Conservation (phyloP, 148 eudicot genomes). For the Rhododendron ferrugineum region DNA sequence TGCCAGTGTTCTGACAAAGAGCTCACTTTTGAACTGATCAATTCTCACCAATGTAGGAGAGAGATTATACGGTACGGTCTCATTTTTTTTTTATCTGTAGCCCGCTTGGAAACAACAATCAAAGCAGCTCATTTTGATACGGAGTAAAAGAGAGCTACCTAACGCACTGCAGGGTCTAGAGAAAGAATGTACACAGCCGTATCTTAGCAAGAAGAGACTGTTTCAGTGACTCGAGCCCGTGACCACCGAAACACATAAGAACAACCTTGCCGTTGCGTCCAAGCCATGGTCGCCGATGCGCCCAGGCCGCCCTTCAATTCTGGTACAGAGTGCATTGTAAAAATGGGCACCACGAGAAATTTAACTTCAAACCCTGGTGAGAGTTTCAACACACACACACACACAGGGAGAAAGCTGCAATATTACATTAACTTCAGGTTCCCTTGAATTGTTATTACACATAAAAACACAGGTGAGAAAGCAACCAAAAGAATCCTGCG, state of each 20-base stretch:
- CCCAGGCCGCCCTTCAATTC: not conserved
- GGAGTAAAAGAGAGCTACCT: too few species aligned
- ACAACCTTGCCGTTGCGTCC: too few species aligned
- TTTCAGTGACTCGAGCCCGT: not conserved
- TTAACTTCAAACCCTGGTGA: not conserved
- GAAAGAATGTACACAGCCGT: not conserved
- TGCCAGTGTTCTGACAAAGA: not conserved
- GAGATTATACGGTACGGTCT: not conserved
- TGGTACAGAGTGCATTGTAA: not conserved
- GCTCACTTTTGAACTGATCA: not conserved
- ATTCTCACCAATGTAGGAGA: not conserved
- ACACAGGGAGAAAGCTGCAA: not conserved
- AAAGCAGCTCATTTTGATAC: not conserved
- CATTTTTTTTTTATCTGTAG: not conserved
- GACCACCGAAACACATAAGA: not conserved
- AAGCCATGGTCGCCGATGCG: too few species aligned
- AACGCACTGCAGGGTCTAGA: not conserved
- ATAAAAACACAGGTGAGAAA: not conserved
- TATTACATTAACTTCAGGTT: not conserved
- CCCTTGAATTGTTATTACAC: slow-evolving; percentile 7
- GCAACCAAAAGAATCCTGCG: not conserved
- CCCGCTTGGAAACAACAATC: not conserved
- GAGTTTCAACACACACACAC: not conserved
- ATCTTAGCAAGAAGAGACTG: not conserved
- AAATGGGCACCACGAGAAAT: not conserved